These are phyloP conservation scores for Talaromyces sp. DNA, from an alignment of 2,329 filamentous ascomycete genomes.

Conservation along the genomic window DNA sequence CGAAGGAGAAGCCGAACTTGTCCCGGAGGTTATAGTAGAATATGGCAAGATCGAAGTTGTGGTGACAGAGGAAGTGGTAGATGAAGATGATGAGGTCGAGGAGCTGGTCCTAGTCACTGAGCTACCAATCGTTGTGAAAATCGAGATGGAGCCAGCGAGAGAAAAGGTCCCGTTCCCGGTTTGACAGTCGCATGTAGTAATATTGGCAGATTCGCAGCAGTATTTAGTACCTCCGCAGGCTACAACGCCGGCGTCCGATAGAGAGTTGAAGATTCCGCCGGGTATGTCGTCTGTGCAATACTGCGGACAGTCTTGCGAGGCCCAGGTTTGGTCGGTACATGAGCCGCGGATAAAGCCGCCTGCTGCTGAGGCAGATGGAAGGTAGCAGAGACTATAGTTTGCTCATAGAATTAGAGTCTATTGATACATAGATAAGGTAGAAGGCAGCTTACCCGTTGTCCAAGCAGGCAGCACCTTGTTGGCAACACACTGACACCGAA, in stretches of 20 bases:
- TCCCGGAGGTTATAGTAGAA: not conserved
- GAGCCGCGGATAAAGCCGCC: not conserved
- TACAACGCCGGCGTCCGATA: constrained; percentile 1
- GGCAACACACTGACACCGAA: not conserved
- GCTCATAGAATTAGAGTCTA: not conserved
- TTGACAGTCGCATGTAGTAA: constrained; percentile 5
- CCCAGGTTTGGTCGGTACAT: not conserved
- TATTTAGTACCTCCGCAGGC: not conserved
- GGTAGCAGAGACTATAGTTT: constrained; percentile 1
- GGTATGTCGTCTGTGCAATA: constrained; percentile 4
- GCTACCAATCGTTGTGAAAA: constrained; percentile 1
- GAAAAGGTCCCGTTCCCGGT: not conserved
- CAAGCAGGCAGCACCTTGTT: not conserved
- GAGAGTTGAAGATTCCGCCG: not conserved
- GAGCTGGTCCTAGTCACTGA: not conserved
- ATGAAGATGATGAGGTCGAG: not conserved
- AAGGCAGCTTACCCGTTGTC: not conserved
- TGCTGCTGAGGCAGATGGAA: constrained; percentile 5
- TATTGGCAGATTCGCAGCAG: constrained; percentile 3
- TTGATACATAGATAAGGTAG: not conserved
- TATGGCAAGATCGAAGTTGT: not conserved
- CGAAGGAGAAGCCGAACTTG: not conserved
- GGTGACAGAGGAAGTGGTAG: not conserved
- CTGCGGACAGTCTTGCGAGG: constrained; percentile 2
- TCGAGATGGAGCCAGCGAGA: not conserved